Conservation (phyloP, 2,329 filamentous ascomycete species). For the Zymoseptoria pseudotritici region DNA sequence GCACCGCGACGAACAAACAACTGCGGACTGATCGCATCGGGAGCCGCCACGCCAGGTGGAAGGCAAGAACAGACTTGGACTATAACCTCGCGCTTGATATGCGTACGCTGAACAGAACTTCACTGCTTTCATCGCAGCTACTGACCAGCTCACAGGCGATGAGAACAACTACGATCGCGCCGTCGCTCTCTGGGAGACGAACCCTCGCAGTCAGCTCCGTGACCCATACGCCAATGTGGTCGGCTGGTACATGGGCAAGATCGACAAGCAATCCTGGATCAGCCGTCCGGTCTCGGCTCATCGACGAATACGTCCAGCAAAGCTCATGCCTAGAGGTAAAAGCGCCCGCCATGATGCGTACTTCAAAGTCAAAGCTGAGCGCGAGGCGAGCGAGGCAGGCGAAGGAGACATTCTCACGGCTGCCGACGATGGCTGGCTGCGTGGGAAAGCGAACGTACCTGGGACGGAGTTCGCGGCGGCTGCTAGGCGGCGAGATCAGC, state of each 20-base stretch:
- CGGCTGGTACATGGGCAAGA: neutral
- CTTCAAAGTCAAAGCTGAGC: neutral
- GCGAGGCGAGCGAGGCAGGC: neutral
- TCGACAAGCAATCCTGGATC: neutral
- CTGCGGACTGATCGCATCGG: neutral
- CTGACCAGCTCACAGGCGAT: neutral
- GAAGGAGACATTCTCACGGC: neutral
- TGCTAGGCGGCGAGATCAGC: neutral
- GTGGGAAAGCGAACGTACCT: neutral
- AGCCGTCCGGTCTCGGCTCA: neutral
- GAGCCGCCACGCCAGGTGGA: neutral
- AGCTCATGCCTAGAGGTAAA: neutral
- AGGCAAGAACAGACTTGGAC: neutral
- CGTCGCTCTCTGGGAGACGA: neutral
- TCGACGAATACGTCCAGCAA: neutral
- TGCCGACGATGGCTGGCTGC: neutral
- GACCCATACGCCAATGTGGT: neutral
- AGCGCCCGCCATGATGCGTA: neutral
- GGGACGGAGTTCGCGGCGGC: neutral
- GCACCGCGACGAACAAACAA: neutral
- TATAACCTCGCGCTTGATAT: neutral
- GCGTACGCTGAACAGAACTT: neutral
- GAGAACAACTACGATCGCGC: neutral
- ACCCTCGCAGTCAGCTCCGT: neutral
- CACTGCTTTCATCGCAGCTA: neutral